Evolutionary conservation across 768 basidiomycete genomes (phyloP), one percentile per base, ranked within the genome.

Genomic region (Russula earlei): DNA sequence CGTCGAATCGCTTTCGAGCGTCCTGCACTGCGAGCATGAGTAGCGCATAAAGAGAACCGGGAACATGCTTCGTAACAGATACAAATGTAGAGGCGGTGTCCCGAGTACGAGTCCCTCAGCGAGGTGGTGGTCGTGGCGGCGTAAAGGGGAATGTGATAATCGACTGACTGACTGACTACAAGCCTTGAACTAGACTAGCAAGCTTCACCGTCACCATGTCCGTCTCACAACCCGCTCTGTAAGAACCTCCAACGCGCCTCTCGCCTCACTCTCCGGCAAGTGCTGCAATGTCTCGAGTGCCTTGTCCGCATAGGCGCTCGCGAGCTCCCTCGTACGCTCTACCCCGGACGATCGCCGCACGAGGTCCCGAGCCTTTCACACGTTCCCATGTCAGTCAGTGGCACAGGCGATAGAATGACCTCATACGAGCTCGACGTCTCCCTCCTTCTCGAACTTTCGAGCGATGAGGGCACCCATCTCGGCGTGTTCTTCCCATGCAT

Each of bases 401-500:
- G 44, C 10, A 31, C 15, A n/a, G 14, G 27, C 20, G 40, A 31
- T 33, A 49, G 31, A 33, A 29, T 0, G 49, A 52, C 19, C 20
- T 63, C 83, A 64, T 69, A 91, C 91, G 61, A 75, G 70, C 59
- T 93, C 85, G 43, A 88, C 82, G 64, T 98, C 94, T 22, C 91
- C 92, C 29, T 80, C 76, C 11, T 76, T 70, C 22, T 77, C 71
- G 70, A 95, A 92, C 70, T 85, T 83, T 40, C 94, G 82, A 45
- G 76, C 75, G 57, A 98, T 90, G 56, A 96, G 71, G 2, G 83
- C 80, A 24, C 82, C 80, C 66, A 97, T 70, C 61, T 83, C 80
- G 3, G 87, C 80, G 66, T 87, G 77, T 66, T 92, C 83, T 67
- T 93, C 89, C 69, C 85, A 86, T 19, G 94, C 92, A 65, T 85